Evolutionary conservation across 352 stramenopile species (phyloP).

Genomic region (Phytophthora multivora): DNA sequence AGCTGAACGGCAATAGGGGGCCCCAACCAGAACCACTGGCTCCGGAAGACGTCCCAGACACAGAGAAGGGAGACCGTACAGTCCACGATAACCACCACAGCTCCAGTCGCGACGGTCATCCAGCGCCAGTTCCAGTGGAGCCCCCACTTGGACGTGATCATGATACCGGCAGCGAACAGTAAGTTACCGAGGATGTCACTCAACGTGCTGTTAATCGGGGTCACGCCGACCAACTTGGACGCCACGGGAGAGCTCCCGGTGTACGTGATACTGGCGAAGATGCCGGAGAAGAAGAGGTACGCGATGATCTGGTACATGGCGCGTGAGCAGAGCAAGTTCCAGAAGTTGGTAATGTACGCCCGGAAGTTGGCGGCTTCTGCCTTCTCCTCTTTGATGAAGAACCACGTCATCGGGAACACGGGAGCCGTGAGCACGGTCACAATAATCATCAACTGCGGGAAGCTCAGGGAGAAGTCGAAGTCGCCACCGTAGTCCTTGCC

Average conservation of each 20-base stretch:
- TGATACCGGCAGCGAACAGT: slow-evolving; percentile 31
- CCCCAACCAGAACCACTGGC: slow-evolving; percentile 41
- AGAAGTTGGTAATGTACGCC: slow-evolving; percentile 30
- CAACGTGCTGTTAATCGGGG: slow-evolving; percentile 28
- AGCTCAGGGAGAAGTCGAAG: slow-evolving; percentile 57
- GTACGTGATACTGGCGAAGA: slow-evolving; percentile 36
- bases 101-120: slow-evolving; percentile 32
- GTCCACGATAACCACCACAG: slow-evolving; percentile 26
- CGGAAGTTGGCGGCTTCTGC: slow-evolving; percentile 11
- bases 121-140: slow-evolving; percentile 42
- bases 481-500: slow-evolving; percentile 51
- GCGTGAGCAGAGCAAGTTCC: slow-evolving; percentile 22
- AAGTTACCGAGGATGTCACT: slow-evolving; percentile 33
- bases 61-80: slow-evolving; percentile 20
- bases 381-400: slow-evolving; percentile 39
- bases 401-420: slow-evolving; percentile 34
- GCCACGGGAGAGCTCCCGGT: slow-evolving; percentile 23
- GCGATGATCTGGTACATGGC: slow-evolving; percentile 44
- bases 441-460: slow-evolving; percentile 51
- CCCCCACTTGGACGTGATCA: slow-evolving; percentile 39
- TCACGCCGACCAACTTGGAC: slow-evolving; percentile 29
- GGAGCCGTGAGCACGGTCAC: slow-evolving; percentile 22
- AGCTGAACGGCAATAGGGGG: slow-evolving; percentile 42
- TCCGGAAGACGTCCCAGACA: slow-evolving; percentile 38
- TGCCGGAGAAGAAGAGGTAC: slow-evolving; percentile 32